These are phyloP conservation scores for Alternaria incomplexa DNA, from an alignment of 2,329 filamentous ascomycete genomes.

Conservation along the genomic window DNA sequence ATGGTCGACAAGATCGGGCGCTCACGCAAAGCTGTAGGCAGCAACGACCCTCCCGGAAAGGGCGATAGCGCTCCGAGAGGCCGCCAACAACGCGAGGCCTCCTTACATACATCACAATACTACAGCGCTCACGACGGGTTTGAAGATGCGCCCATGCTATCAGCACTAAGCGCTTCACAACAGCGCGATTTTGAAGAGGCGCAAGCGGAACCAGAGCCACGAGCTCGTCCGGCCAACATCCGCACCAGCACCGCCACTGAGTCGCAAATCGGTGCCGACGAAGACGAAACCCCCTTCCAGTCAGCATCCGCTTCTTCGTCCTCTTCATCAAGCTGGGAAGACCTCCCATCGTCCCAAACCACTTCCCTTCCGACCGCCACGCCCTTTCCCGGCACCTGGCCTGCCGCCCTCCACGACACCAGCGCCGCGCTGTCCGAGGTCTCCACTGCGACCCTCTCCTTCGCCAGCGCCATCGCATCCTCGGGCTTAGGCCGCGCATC, in stretches of 20 bases:
- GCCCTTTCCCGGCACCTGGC: constrained; percentile 25
- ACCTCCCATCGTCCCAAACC: background rate
- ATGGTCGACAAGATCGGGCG: background rate
- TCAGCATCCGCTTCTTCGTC: background rate
- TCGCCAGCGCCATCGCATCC: constrained; percentile 7
- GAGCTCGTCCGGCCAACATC: too few species aligned
- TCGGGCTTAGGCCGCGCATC: constrained; percentile 20
- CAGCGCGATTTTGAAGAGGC: background rate
- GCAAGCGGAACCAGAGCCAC: background rate
- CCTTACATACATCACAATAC: background rate
- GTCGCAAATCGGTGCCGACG: background rate
- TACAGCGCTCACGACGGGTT: too few species aligned
- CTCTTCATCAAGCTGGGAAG: background rate
- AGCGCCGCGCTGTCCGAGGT: constrained; percentile 12
- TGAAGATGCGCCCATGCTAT: background rate
- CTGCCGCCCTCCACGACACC: constrained; percentile 15
- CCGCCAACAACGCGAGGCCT: background rate
- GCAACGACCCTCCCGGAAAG: background rate
- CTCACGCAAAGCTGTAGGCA: constrained; percentile 10
- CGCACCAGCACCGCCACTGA: background rate
- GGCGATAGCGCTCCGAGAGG: background rate
- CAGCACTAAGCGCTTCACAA: background rate
- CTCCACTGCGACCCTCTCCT: constrained; percentile 12
- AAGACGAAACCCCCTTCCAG: background rate
- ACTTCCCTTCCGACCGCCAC: background rate